Evolutionary conservation across 2,329 filamentous ascomycete species (phyloP).

Genomic region (Xylariaceae sp.): DNA sequence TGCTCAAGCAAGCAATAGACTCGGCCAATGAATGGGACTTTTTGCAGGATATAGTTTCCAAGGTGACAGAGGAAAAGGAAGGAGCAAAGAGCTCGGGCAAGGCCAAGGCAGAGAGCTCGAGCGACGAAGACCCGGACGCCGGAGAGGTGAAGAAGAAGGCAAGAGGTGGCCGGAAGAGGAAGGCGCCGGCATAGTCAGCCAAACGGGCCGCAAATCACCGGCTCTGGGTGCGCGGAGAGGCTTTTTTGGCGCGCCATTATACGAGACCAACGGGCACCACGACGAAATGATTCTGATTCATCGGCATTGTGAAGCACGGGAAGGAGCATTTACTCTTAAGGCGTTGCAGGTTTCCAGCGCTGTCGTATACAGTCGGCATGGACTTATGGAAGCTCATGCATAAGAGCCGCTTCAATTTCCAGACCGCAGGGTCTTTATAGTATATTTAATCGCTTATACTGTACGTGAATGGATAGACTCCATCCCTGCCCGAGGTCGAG

Average conservation of each 20-base stretch:
- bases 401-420: no score
- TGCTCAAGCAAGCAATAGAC: constrained; percentile 87
- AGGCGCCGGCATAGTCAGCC: constrained; percentile 30
- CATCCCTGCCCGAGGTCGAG: no score
- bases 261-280: constrained; percentile 14
- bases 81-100: constrained; percentile 30
- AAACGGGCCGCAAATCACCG: constrained; percentile 2
- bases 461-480: no score
- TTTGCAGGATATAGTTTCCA: constrained; percentile 81
- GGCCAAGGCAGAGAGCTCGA: constrained; percentile 48
- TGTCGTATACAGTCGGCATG: no score
- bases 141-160: constrained; percentile 45
- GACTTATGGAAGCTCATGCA: no score
- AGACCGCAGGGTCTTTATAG: no score
- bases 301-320: constrained; percentile 22
- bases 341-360: constrained; percentile 22
- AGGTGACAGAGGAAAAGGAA: constrained; percentile 58
- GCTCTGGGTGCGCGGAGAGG: no score
- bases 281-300: constrained; percentile 20
- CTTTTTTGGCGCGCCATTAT: no score
- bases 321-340: constrained; percentile 17
- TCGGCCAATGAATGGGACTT: constrained; percentile 94
- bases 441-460: no score
- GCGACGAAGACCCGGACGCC: constrained; percentile 43
- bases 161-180: constrained; percentile 47